Evolutionary conservation across 495 filamentous ascomycete genomes (phyloP).

Genomic region (Podospora pseudoanserina): DNA sequence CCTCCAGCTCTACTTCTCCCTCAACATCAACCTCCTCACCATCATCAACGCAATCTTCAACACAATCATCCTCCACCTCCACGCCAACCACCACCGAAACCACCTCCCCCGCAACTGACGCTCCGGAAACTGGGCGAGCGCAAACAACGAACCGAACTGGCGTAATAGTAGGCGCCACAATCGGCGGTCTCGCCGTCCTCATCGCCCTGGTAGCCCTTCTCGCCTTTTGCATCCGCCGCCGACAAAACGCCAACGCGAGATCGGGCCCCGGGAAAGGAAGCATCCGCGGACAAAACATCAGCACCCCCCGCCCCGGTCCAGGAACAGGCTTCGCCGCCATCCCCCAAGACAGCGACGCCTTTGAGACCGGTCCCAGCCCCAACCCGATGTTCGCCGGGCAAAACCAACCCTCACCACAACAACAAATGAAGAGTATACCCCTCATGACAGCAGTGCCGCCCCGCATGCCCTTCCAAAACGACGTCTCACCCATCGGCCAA

Average conservation of each 20-base stretch:
- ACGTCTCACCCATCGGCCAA: slow-evolving; percentile 20
- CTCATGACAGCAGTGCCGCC: slow-evolving; percentile 1
- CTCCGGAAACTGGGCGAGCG: slow-evolving; percentile 15
- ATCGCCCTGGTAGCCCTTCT: slow-evolving; percentile 13
- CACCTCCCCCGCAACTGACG: slow-evolving; percentile 8
- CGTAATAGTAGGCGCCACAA: slow-evolving; percentile 45
- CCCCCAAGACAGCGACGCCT: slow-evolving; percentile 27
- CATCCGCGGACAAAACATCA: slow-evolving; percentile 33
- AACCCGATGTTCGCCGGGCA: slow-evolving; percentile 5
- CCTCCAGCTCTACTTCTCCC: slow-evolving; percentile 18
- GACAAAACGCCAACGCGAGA: slow-evolving; percentile 33
- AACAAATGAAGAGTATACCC: background rate
- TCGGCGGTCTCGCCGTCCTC: slow-evolving; percentile 22
- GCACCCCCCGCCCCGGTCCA: slow-evolving; percentile 23
- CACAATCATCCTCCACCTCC: slow-evolving; percentile 22
- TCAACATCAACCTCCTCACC: slow-evolving; percentile 11
- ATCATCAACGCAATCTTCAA: slow-evolving; percentile 20
- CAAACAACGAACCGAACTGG: slow-evolving; percentile 30
- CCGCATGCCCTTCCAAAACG: slow-evolving; percentile 21
- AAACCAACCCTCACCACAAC: background rate
- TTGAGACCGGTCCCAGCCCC: slow-evolving; percentile 25
- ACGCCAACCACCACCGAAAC: slow-evolving; percentile 17
- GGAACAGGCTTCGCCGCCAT: slow-evolving; percentile 28
- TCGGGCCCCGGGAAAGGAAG: slow-evolving; percentile 28
- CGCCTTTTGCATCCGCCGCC: slow-evolving; percentile 29